Conservation (phyloP, 2,329 filamentous ascomycete species). For the Aspergillus terreus region DNA sequence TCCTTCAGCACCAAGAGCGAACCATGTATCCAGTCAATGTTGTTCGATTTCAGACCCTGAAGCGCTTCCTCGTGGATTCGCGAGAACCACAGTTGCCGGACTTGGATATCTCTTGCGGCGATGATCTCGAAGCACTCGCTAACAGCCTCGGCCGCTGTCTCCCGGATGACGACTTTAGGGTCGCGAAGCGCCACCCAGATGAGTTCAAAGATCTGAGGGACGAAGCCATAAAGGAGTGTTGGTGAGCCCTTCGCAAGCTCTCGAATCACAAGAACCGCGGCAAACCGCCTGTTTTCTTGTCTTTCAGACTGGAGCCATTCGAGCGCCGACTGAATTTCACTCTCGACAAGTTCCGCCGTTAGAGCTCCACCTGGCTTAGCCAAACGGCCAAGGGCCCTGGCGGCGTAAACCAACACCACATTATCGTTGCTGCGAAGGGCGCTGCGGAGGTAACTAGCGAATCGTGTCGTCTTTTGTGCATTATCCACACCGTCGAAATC, state of each 20-base stretch:
- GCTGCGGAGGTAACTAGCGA: conserved; percentile 82
- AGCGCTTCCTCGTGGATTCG: conserved; percentile 87
- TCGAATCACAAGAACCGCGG: conserved; percentile 83
- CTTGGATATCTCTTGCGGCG: conserved; percentile 80
- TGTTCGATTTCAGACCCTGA: conserved; percentile 72
- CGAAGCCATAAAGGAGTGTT: conserved; percentile 92
- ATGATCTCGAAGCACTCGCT: conserved; percentile 96
- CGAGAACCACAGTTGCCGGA: conserved; percentile 82
- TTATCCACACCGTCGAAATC: conserved; percentile 95
- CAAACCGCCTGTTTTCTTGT: conserved; percentile 88
- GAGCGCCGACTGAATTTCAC: conserved; percentile 90
- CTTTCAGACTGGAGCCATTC: conserved; percentile 97
- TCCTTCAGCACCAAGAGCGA: conserved; percentile 90
- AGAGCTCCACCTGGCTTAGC: conserved; percentile 89
- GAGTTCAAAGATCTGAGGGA: conserved; percentile 90
- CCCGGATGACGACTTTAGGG: conserved; percentile 82
- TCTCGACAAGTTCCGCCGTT: conserved; percentile 93
- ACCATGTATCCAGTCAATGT: conserved; percentile 87
- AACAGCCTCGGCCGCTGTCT: conserved; percentile 87
- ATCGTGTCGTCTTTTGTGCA: conserved; percentile 88
- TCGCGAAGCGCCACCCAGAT: conserved; percentile 95
- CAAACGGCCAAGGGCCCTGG: conserved; percentile 81
- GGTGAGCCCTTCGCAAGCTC: conserved; percentile 91
- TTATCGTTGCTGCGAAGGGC: conserved; percentile 89
- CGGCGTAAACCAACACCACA: conserved; percentile 83